Evolutionary conservation across 139 green algal species (phyloP).

Genomic region (Picochlorum costavermella): DNA sequence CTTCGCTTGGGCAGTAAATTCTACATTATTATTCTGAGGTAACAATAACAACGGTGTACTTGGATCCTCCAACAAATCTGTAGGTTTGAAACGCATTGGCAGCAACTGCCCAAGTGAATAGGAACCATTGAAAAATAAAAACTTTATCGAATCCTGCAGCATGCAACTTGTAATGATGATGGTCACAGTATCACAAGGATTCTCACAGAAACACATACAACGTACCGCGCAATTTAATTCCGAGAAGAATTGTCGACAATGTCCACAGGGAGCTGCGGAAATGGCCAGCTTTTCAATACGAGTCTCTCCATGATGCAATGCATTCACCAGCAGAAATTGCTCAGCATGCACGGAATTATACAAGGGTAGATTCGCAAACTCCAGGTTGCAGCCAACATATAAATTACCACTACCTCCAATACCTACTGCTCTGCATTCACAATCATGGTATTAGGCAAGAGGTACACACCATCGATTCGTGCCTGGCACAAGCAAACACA

Average conservation of each 20-base stretch:
- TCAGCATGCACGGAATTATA: conserved; percentile 78
- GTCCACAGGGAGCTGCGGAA: conserved; percentile 70
- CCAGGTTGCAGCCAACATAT: conserved; percentile 82
- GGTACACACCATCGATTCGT: not conserved
- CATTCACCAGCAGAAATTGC: conserved; percentile 76
- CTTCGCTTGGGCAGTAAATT: conserved; percentile 19
- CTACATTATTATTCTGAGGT: conserved; percentile 47
- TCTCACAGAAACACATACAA: not conserved
- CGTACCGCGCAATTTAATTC: conserved; percentile 67
- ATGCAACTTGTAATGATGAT: not conserved
- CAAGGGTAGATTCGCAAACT: conserved; percentile 66
- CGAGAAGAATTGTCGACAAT: conserved; percentile 77
- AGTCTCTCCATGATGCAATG: conserved; percentile 46
- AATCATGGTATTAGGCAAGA: not conserved
- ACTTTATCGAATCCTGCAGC: conserved; percentile 31
- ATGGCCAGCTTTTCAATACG: conserved; percentile 52
- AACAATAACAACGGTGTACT: conserved; percentile 57
- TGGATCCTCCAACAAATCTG: conserved; percentile 48
- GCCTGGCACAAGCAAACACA: conserved; percentile 8
- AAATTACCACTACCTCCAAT: conserved; percentile 58
- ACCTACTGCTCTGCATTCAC: conserved; percentile 51
- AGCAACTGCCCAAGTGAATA: conserved; percentile 57
- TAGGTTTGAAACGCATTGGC: conserved; percentile 61
- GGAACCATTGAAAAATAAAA: conserved; percentile 42
- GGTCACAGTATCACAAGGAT: not conserved